phyloP scores from a whole-genome alignment of 2,329 filamentous ascomycete species.

The Periconia macrospinosa region DNA sequence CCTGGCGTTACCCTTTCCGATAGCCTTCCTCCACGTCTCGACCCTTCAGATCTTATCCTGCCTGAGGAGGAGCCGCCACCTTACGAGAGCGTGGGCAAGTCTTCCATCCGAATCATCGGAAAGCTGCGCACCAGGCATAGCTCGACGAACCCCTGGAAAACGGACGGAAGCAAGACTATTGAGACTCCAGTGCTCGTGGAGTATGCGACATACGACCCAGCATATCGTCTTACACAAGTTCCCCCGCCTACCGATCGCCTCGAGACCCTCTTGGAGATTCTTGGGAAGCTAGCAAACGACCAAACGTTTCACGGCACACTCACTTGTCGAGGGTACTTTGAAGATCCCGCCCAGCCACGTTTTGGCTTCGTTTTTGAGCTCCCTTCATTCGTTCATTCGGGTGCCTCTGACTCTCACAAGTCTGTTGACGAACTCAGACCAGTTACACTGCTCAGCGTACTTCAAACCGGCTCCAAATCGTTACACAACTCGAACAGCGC shows the following conservation, averaged over 20 bases:
- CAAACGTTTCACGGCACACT: constrained; percentile 48
- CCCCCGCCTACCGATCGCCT: constrained; percentile 50
- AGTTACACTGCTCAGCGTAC: constrained; percentile 50
- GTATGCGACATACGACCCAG: constrained; percentile 59
- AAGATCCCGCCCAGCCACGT: constrained; percentile 69
- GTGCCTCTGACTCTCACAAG: constrained; percentile 58
- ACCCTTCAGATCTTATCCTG: constrained; percentile 45
- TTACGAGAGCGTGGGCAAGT: constrained; percentile 51
- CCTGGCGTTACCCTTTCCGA: constrained; percentile 15
- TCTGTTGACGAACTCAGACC: constrained; percentile 41
- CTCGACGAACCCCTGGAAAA: constrained; percentile 43
- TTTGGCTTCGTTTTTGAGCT: constrained; percentile 77
- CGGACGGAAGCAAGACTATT: constrained; percentile 34
- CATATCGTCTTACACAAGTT: constrained; percentile 52
- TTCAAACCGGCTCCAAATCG: constrained; percentile 51
- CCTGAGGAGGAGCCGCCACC: constrained; percentile 53
- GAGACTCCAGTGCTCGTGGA: constrained; percentile 68
- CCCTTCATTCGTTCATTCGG: constrained; percentile 55
- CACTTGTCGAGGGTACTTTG: constrained; percentile 70
- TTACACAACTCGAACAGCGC: constrained; percentile 44
- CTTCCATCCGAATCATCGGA: constrained; percentile 51
- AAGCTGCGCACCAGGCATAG: constrained; percentile 41
- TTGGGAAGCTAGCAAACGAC: constrained; percentile 33
- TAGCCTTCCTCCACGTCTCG: constrained; percentile 48
- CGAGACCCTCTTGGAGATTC: constrained; percentile 42